Evolutionary conservation across 768 basidiomycete genomes (phyloP), one percentile per base, ranked within the genome.

Genomic region (Trametes meyenii): DNA sequence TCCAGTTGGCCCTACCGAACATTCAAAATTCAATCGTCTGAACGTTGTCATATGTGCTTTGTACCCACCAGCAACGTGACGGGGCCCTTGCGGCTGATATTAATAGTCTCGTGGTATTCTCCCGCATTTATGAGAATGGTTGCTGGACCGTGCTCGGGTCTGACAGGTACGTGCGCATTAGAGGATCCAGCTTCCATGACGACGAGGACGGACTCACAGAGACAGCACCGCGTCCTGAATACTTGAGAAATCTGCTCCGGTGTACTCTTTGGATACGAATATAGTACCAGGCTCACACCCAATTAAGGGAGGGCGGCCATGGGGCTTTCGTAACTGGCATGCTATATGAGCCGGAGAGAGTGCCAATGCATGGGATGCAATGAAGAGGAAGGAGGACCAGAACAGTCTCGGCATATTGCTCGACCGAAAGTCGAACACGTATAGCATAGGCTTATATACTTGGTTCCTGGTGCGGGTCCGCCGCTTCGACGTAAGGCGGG

Each of bases 261-360:
- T 58, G 66, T 87, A 80, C 5, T 70, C 80, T 35, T 70, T 60
- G 42, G 85, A 86, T 21, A 88, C 86, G 58, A 80, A 87, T 3
- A 88, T 71, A 0, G 86, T 88, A 11, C 83, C 84, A 6, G 62
- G n/a, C 0, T 84, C 84, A 67, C 87, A 88, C 10, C 83, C 84
- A 1, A 55, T 17, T 12, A 86, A 71, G 16, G 85, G 80, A 3
- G 82, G 81, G 3, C 69, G 48, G 0, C 70, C 67, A 0, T 60
- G 50, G 2, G 79, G 68, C 60, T 85, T 86, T 66, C 81, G 75
- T 24, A 81, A 65, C 65, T 88, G 86, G 65, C 86, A 88, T 3
- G 72, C 40, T 17, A 78, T 51, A 64, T 81, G 83, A 16, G 69
- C 55, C 0, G 83, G 78, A 2, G 86, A 86, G 42, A 85, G 74